These are phyloP conservation scores for Eucalyptus globulus DNA, from an alignment of 345 rosid species.

Conservation along the genomic window DNA sequence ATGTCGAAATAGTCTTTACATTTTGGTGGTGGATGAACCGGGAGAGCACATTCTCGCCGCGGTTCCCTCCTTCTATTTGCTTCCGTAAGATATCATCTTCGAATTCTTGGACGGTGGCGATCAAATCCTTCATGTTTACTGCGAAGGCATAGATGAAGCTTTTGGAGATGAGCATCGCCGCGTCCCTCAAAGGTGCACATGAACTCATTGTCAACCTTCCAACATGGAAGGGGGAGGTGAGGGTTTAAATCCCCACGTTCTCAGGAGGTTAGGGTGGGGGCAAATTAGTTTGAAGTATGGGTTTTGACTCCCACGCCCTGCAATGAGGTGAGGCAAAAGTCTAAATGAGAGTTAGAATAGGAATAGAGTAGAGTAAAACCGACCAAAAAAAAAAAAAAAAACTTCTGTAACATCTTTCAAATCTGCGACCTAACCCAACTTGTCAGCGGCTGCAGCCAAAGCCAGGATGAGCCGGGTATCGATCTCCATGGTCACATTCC, in stretches of 20 bases:
- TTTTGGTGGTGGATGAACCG: background rate
- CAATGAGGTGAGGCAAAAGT: accelerated
- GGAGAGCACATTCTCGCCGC: too few relatives aligned
- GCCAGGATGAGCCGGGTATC: conserved; percentile 2
- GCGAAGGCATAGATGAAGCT: background rate
- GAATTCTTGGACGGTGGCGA: background rate
- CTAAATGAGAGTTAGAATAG: too few relatives aligned
- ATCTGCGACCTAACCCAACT: background rate
- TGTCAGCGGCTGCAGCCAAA: background rate
- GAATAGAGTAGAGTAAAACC: too few relatives aligned
- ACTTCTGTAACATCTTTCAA: conserved; percentile 6
- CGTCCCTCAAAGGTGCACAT: background rate
- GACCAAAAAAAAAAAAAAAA: too few relatives aligned
- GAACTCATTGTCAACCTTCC: background rate
- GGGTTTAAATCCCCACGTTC: accelerated
- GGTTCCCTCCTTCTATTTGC: background rate
- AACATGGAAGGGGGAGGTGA: accelerated
- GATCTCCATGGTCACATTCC: conserved; percentile 8
- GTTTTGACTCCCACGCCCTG: accelerated
- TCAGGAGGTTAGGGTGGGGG: accelerated
- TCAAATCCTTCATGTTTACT: background rate
- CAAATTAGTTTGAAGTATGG: accelerated
- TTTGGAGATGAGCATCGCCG: background rate
- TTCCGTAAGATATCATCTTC: background rate
- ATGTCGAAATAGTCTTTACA: background rate